Conservation (phyloP, 1,139 yeast species). For the Zygotorulaspora mrakii region DNA sequence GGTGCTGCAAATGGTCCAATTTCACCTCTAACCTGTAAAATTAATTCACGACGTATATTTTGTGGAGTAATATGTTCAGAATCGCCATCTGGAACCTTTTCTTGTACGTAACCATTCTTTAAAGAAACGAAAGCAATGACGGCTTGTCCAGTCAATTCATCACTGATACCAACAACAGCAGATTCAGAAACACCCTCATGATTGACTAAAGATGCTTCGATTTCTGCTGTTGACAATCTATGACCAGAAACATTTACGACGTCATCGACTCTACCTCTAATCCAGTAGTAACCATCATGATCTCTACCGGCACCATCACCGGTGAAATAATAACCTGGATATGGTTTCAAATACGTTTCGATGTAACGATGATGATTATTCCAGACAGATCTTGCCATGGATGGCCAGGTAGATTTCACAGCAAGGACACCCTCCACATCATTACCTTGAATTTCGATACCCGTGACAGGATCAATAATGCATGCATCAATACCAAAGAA, state of each 20-base stretch:
- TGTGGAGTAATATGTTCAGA: slow-evolving; percentile 43
- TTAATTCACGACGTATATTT: slow-evolving; percentile 68
- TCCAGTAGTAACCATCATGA: slow-evolving; percentile 96
- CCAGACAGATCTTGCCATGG: slow-evolving; percentile 96
- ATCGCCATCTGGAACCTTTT: slow-evolving; percentile 44
- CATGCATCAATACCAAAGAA: slow-evolving; percentile 91
- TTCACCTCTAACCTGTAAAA: slow-evolving; percentile 84
- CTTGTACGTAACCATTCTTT: slow-evolving; percentile 51
- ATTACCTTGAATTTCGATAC: slow-evolving; percentile 76
- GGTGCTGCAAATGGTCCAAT: slow-evolving; percentile 99
- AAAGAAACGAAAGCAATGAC: slow-evolving; percentile 90
- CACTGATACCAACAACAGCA: slow-evolving; percentile 92
- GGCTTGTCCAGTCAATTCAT: slow-evolving; percentile 97
- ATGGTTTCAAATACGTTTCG: slow-evolving; percentile 92
- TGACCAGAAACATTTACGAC: slow-evolving; percentile 98
- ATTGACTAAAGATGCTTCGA: slow-evolving; percentile 86
- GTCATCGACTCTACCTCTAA: slow-evolving; percentile 97
- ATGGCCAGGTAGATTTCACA: slow-evolving; percentile 88
- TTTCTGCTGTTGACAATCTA: slow-evolving; percentile 94
- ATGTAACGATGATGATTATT: slow-evolving; percentile 83
- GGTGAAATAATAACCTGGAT: slow-evolving; percentile 94
- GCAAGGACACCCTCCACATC: slow-evolving; percentile 97
- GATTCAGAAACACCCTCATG: slow-evolving; percentile 81
- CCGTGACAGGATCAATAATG: slow-evolving; percentile 88
- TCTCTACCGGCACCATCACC: slow-evolving; percentile 99